Percentiles rank a stretch among this genome's conserved stretches.
Evolutionary conservation across 2,329 filamentous ascomycete species (phyloP).

Genomic region (Coniella vitis): DNA sequence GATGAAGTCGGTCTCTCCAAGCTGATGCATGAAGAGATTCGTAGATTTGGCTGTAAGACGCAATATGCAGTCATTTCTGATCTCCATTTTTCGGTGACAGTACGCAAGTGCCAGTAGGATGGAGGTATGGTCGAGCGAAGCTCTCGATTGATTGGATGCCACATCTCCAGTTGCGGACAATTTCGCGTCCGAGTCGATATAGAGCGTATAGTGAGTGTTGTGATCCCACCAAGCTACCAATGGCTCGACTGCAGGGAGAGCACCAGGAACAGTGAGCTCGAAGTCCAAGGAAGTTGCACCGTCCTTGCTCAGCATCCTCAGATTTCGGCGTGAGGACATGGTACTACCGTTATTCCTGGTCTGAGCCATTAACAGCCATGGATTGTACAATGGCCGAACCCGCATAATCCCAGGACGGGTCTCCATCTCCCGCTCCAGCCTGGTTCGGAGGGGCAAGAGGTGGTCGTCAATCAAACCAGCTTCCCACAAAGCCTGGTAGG

Average conservation of each 20-base stretch:
- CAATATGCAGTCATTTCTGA: conserved; percentile 36
- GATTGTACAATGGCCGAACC: conserved; percentile 34
- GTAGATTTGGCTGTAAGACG: conserved; percentile 28
- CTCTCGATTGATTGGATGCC: neutral
- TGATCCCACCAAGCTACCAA: conserved; percentile 36
- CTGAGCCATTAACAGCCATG: conserved; percentile 39
- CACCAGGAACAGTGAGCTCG: conserved; percentile 36
- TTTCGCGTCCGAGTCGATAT: conserved; percentile 23
- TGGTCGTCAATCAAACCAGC: conserved; percentile 71
- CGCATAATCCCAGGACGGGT: conserved; percentile 27
- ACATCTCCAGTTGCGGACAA: conserved; percentile 14
- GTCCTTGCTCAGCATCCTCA: conserved; percentile 30
- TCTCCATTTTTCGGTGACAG: conserved; percentile 35
- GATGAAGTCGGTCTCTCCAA: conserved; percentile 26
- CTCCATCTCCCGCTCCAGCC: conserved; percentile 31
- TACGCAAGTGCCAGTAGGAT: conserved; percentile 41
- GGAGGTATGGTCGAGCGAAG: conserved; percentile 35
- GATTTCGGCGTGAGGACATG: conserved; percentile 23
- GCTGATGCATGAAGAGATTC: conserved; percentile 23
- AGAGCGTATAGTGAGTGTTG: conserved; percentile 30
- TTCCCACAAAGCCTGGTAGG: conserved; percentile 63
- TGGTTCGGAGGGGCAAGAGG: conserved; percentile 56
- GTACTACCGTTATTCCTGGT: conserved; percentile 32
- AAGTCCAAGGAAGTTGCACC: conserved; percentile 30
- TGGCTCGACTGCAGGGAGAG: conserved; percentile 29